Percentiles rank a stretch among this genome's conserved stretches.
These are phyloP conservation scores for Erysimum cheiranthoides DNA, from an alignment of 345 rosid species.

Conservation along the genomic window DNA sequence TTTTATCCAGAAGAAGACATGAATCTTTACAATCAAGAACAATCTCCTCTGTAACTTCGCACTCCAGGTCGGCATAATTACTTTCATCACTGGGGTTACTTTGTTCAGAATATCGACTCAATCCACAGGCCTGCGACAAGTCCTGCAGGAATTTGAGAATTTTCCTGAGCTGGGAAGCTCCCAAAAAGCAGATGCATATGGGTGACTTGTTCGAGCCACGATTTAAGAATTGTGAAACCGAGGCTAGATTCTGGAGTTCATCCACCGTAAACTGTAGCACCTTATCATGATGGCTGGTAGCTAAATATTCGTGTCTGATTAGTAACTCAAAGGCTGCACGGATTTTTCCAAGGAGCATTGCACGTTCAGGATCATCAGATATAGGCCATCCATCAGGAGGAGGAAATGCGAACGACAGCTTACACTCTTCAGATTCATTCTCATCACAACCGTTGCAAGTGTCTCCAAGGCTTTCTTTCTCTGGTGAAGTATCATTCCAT, in stretches of 20 bases:
- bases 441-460: slow-evolving; percentile 49
- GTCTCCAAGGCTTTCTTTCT: slow-evolving; percentile 60
- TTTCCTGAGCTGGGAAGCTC: slow-evolving; percentile 75
- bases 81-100: slow-evolving; percentile 52
- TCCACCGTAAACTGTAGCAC: slow-evolving; percentile 72
- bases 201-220: slow-evolving; percentile 70
- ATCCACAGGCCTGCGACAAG: slow-evolving; percentile 70
- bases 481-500: slow-evolving; percentile 70
- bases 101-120: slow-evolving; percentile 74
- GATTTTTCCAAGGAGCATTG: slow-evolving; percentile 77
- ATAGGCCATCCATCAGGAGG: slow-evolving; percentile 68
- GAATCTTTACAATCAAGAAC: slow-evolving; percentile 62
- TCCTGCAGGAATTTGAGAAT: slow-evolving; percentile 88
- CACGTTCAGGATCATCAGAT: slow-evolving; percentile 72
- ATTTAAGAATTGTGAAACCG: slow-evolving; percentile 69
- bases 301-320: slow-evolving; percentile 76
- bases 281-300: slow-evolving; percentile 74
- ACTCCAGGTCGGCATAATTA: slow-evolving; percentile 40
- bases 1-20: slow-evolving; percentile 67
- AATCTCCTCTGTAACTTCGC: slow-evolving; percentile 64
- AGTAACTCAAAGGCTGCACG: slow-evolving; percentile 67
- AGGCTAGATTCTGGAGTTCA: slow-evolving; percentile 72
- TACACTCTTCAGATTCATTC: slow-evolving; percentile 51
- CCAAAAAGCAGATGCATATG: slow-evolving; percentile 78
- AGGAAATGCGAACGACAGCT: slow-evolving; percentile 45